Base-by-base conservation (phyloP, 352 stramenopile species). In the Albugo laibachii region DNA sequence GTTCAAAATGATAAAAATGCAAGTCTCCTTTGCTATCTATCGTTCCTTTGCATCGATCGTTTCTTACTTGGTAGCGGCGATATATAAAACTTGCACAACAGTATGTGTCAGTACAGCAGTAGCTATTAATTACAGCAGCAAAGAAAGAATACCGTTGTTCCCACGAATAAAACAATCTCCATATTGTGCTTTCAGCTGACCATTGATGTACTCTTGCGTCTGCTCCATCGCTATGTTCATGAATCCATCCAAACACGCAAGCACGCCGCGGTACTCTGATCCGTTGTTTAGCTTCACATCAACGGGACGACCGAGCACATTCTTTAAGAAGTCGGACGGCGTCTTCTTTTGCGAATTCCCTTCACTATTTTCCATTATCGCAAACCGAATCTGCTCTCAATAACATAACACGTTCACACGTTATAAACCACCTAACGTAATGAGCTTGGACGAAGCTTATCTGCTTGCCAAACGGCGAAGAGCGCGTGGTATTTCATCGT, bases 171-270 rank as follows among this genome's bases (percentile, higher is more conserved):
- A 99, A 73, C 94, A 98, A 69, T 99, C 96, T 46, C 95, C 95
- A 72, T 99, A 99, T 61, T 98, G 96, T 20, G 86, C 81, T 65
- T 97, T 98, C 48, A 99, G 79, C 66, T 99, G 91, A 11, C 95
- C 96, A 71, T 99, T 96, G 35, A 97, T 79, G 66, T 97, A 99
- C 69, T 99, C 96, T 58, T 99, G 95, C 47, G 95, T 98, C 69
- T 99, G 95, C 67, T 99, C 96, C 93, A 99, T 97, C 34, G 95
- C 96, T 70, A 99, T 99, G 73, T 99, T 99, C 93, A 99, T 97
- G 68, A 98, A 99, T 34, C 96, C 95, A 75, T 99, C 96, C 36
- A 99, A 78, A 61, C 95, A 99, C 14, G 92, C 94, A 42, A 99
- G 69, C 21, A 99, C 84, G 56, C 95, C 94, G 57, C 91, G 88